Conservation (phyloP, 805 yeast species). For the Kockiozyma suomiensis region DNA sequence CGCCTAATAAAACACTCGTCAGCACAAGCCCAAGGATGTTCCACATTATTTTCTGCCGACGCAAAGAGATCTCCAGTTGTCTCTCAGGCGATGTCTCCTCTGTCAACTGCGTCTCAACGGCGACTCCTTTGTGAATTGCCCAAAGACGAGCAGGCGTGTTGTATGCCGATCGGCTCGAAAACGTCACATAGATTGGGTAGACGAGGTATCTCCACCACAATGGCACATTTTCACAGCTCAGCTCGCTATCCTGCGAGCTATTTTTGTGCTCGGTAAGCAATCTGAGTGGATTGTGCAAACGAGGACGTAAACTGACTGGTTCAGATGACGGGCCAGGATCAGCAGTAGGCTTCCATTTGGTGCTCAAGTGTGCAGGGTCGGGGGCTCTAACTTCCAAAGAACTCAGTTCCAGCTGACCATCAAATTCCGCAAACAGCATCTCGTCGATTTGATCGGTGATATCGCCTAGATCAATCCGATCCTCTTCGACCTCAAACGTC, state of each 20-base stretch:
- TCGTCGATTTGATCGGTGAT: not conserved
- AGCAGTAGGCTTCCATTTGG: not conserved
- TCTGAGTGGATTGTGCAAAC: not conserved
- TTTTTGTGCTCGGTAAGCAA: not conserved
- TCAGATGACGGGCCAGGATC: not conserved
- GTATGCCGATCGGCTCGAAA: not conserved
- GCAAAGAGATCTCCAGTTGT: conserved; percentile 13
- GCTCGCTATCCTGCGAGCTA: not conserved
- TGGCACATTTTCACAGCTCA: conserved; percentile 1
- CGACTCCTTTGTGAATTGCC: not conserved
- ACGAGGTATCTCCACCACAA: conserved; percentile 16
- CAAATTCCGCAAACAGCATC: not conserved
- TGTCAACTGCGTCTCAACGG: conserved; percentile 7
- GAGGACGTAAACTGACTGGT: not conserved
- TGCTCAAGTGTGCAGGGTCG: not conserved
- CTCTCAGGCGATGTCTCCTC: conserved; percentile 24
- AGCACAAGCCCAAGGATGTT: conserved; percentile 21
- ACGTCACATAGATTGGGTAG: conserved; percentile 5
- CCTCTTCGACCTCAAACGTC: not conserved
- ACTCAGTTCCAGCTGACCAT: not conserved
- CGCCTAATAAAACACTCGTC: conserved; percentile 24
- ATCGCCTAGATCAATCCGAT: not conserved
- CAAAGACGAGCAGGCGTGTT: conserved; percentile 10
- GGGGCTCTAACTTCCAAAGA: not conserved
- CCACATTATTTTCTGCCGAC: conserved; percentile 23